These are phyloP conservation scores for Dictyostelium brefeldianum DNA, from an alignment of 78 protist species.

Conservation along the genomic window DNA sequence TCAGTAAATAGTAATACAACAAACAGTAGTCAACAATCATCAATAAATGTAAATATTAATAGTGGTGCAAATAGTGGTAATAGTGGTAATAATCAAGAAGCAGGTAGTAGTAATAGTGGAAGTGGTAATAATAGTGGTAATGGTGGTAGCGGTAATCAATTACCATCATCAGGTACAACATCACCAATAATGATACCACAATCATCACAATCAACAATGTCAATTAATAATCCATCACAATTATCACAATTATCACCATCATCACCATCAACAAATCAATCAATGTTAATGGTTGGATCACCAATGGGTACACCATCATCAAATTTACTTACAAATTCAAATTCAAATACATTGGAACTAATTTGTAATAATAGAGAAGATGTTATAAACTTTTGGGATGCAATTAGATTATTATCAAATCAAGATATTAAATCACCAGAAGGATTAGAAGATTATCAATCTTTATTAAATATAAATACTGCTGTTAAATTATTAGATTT, in stretches of 20 bases:
- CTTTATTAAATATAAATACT: conserved; percentile 10
- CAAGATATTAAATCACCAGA: conserved; percentile 30
- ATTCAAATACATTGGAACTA: conserved; percentile 6
- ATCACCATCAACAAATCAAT: background rate
- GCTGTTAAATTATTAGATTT: conserved; percentile 42
- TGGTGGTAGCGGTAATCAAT: background rate
- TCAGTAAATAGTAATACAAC: background rate
- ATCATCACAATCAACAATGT: background rate
- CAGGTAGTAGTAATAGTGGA: background rate
- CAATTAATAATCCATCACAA: background rate
- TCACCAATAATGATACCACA: conserved; percentile 13
- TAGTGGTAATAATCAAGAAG: background rate
- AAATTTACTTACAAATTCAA: background rate
- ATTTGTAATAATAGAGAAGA: conserved; percentile 24
- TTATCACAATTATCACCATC: background rate
- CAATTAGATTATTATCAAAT: background rate
- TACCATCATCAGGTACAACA: background rate
- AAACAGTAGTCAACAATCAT: background rate
- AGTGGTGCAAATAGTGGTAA: background rate
- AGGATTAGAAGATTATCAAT: conserved; percentile 55
- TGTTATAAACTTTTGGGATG: conserved; percentile 30
- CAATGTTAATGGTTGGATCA: background rate
- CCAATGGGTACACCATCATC: background rate
- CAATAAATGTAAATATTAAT: background rate
- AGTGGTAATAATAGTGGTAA: background rate